phyloP scores from a whole-genome alignment of 2,329 filamentous ascomycete genomes.

The Ciborinia camelliae region DNA sequence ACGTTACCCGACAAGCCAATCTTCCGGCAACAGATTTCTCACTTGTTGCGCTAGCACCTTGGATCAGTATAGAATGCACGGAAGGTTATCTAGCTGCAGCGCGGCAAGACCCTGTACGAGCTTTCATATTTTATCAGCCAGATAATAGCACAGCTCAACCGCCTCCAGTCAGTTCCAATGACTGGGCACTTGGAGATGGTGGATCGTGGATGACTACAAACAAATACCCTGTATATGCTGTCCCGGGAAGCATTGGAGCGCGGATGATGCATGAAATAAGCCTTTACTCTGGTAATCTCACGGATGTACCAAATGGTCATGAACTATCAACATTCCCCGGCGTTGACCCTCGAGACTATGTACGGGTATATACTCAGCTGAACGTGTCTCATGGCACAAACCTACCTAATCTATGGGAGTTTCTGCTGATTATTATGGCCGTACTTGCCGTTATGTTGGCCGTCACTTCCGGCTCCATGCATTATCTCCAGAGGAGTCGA shows the following conservation, averaged over 20 bases:
- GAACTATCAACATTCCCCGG: slow-evolving; percentile 55
- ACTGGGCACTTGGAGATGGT: slow-evolving; percentile 69
- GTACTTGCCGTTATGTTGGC: slow-evolving; percentile 67
- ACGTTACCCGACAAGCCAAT: slow-evolving; percentile 70
- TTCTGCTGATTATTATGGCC: slow-evolving; percentile 66
- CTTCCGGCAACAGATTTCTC: slow-evolving; percentile 68
- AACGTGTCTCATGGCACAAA: slow-evolving; percentile 44
- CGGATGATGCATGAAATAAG: slow-evolving; percentile 69
- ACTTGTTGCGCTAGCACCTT: slow-evolving; percentile 80
- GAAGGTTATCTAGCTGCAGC: slow-evolving; percentile 65
- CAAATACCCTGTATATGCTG: slow-evolving; percentile 77
- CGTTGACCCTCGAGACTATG: slow-evolving; percentile 55
- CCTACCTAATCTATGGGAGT: slow-evolving; percentile 78
- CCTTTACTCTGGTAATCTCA: slow-evolving; percentile 74
- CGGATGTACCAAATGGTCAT: slow-evolving; percentile 54
- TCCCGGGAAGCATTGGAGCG: slow-evolving; percentile 64
- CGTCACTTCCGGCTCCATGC: slow-evolving; percentile 68
- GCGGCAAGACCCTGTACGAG: slow-evolving; percentile 56
- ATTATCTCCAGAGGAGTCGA: slow-evolving; percentile 69
- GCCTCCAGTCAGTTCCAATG: slow-evolving; percentile 58
- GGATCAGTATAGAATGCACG: slow-evolving; percentile 73
- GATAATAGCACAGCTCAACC: slow-evolving; percentile 57
- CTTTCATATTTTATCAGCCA: slow-evolving; percentile 61
- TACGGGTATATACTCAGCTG: slow-evolving; percentile 58
- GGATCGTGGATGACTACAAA: slow-evolving; percentile 69